Base-by-base conservation (phyloP, 225 moss, liverwort and hornwort species). In the Bryum argenteum region DNA sequence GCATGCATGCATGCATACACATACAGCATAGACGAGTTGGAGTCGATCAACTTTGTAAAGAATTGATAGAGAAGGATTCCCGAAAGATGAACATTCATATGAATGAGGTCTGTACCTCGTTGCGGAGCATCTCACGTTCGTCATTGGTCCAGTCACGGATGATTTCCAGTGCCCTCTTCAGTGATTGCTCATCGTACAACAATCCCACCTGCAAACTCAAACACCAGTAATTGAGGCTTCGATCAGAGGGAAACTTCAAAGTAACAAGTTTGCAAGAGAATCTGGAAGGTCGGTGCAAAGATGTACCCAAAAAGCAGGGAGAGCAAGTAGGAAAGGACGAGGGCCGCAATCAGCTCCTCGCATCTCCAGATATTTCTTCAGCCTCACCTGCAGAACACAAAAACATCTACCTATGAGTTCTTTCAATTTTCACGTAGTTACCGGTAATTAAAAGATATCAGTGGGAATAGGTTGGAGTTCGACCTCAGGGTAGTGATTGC, bases 271-370 rank as follows among this genome's bases (percentile, higher is more conserved):
- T 47, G 58, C 58, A 56, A 42, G 65, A n/a, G n/a, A n/a, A n/a
- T n/a, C n/a, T n/a, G n/a, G n/a, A n/a, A n/a, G n/a, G n/a, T n/a
- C n/a, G n/a, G n/a, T n/a, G n/a, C n/a, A n/a, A n/a, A 4, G 53
- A 82, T 83, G 72, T 52, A 96, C 96, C 96, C 93, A 93, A 61
- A 93, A 84, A 6, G 93, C 96, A 73, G 96, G 91, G 58, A 93
- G 72, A 11, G 93, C 91, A 80, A 85, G 85, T 23, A 96, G 75
- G 19, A 83, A 79, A 9, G 79, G 80, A 75, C 77, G 75, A n/a
- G 93, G 93, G 33, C 96, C 91, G 8, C 96, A 88, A 75, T 93
- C 96, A 38, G 96, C 93, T 79, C 93, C 91, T 68, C 93, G 85
- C 96, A 93, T 96, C 81, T 96, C 91, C 77, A 93, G 60, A 62